Percentiles rank a stretch among this genome's conserved stretches.
These are phyloP conservation scores for Spinacia oleracea DNA, from an alignment of 179 eudicot species.

Conservation along the genomic window DNA sequence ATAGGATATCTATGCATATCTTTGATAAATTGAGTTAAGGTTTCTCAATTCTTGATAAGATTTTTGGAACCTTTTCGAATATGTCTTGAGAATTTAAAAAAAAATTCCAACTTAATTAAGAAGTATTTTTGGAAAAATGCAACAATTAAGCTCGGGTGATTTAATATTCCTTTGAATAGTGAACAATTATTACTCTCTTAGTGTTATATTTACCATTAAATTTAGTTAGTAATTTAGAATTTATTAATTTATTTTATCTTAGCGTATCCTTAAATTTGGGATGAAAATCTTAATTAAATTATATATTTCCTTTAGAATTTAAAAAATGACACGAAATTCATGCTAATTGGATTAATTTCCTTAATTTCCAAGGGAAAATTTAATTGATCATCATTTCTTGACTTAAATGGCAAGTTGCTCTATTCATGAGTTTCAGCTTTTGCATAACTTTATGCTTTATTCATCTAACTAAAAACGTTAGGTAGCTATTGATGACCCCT, in stretches of 20 bases:
- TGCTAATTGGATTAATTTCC: background rate
- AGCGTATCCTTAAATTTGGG: background rate
- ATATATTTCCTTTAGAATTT: background rate
- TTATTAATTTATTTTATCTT: background rate
- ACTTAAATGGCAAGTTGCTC: conserved; percentile 34
- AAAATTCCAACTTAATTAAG: too few relatives aligned
- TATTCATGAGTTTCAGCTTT: conserved; percentile 8
- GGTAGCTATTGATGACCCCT: conserved; percentile 36
- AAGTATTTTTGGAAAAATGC: too few relatives aligned
- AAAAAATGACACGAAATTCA: background rate
- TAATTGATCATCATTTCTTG: conserved; percentile 1
- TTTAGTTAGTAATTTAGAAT: background rate
- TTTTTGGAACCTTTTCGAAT: too few relatives aligned
- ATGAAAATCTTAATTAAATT: too few relatives aligned
- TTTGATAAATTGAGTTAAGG: too few relatives aligned
- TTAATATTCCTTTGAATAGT: too few relatives aligned
- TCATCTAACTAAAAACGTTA: conserved; percentile 19
- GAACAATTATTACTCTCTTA: too few relatives aligned
- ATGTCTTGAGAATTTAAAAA: too few relatives aligned
- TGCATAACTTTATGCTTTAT: background rate
- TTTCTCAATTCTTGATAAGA: too few relatives aligned
- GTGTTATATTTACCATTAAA: background rate
- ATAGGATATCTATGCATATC: too few relatives aligned
- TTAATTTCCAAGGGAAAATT: conserved; percentile 1
- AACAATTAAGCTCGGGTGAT: too few relatives aligned